Evolutionary conservation across 352 stramenopile genomes (phyloP).

Genomic region (Stephanocyclus meneghinianus): DNA sequence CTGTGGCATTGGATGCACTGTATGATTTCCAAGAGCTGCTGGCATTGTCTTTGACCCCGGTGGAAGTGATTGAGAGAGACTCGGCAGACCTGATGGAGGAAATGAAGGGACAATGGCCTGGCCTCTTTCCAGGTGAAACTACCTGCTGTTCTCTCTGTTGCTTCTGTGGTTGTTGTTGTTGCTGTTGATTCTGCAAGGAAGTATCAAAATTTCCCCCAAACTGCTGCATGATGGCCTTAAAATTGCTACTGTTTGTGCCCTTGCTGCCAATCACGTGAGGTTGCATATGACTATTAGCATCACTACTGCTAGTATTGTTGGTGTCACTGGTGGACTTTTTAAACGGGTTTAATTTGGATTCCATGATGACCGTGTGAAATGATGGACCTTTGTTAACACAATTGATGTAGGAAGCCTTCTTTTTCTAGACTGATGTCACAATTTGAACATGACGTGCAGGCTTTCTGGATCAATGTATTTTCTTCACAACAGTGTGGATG

Average conservation of each 20-base stretch:
- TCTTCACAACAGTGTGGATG: too few relatives aligned
- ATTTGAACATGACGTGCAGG: too few relatives aligned
- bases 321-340: neutral
- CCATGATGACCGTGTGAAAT: neutral
- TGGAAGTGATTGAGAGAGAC: neutral
- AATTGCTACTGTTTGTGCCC: neutral
- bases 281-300: neutral
- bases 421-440: too few relatives aligned
- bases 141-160: neutral
- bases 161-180: neutral
- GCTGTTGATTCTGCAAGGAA: neutral
- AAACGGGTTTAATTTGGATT: neutral
- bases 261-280: neutral
- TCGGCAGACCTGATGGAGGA: neutral
- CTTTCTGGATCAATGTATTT: too few relatives aligned
- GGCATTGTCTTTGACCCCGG: neutral
- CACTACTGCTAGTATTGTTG: neutral
- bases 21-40: too few relatives aligned
- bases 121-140: neutral
- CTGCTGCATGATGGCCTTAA: neutral
- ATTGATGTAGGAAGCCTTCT: too few relatives aligned
- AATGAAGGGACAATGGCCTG: too few relatives aligned
- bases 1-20: neutral
- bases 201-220: neutral
- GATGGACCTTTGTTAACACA: too few relatives aligned